Percentiles rank a stretch among this genome's conserved stretches.
Evolutionary conservation across 148 eudicot species (phyloP).

Genomic region (Cornus suecica): DNA sequence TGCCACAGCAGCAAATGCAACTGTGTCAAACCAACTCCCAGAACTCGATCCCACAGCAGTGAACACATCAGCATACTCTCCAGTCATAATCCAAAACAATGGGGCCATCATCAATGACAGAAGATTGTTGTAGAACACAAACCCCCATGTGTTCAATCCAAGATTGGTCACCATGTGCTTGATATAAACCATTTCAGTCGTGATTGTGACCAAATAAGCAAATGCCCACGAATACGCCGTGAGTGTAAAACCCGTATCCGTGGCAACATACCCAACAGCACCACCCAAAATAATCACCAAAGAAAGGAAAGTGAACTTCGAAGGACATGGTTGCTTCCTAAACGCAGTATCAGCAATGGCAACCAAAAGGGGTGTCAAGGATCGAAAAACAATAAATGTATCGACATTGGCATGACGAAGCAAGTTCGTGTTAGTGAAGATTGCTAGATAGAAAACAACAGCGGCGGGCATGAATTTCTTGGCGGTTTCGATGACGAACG

Average conservation of each 20-base stretch:
- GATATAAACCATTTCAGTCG: constrained; percentile 96
- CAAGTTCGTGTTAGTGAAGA: constrained; percentile 87
- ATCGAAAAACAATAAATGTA: constrained; percentile 88
- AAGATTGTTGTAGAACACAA: constrained; percentile 84
- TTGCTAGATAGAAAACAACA: constrained; percentile 74
- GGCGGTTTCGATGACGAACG: constrained; percentile 56
- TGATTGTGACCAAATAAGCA: constrained; percentile 81
- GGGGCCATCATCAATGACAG: constrained; percentile 95
- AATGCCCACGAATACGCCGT: constrained; percentile 95
- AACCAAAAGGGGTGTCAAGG: constrained; percentile 82
- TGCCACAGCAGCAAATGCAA: constrained; percentile 69
- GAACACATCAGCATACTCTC: constrained; percentile 85
- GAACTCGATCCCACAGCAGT: constrained; percentile 35
- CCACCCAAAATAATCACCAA: constrained; percentile 77
- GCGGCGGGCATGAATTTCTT: constrained; percentile 95
- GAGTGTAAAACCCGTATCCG: constrained; percentile 78
- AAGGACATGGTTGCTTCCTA: constrained; percentile 89
- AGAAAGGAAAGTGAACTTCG: constrained; percentile 70
- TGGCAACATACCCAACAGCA: constrained; percentile 89
- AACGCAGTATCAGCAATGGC: constrained; percentile 87
- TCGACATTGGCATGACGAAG: constrained; percentile 98
- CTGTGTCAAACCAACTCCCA: constrained; percentile 52
- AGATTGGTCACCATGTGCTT: constrained; percentile 98
- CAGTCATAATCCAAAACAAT: constrained; percentile 77
- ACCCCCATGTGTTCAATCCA: constrained; percentile 97